Percentiles rank a stretch among this genome's conserved stretches.
Evolutionary conservation across 371 early-diverging fungal species (phyloP).

Genomic region (Mucor mucedo): DNA sequence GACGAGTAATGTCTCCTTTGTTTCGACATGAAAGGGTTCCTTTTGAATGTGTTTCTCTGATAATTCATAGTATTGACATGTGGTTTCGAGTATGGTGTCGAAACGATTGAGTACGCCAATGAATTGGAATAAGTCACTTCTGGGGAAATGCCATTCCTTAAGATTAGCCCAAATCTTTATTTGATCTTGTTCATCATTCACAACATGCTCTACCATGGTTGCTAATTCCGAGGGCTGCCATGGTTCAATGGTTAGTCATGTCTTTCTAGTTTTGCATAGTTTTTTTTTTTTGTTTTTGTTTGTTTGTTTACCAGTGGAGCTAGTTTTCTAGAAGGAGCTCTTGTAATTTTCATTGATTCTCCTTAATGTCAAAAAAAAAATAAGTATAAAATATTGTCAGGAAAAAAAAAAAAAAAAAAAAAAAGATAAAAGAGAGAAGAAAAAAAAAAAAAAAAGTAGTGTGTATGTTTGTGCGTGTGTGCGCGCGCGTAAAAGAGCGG

Average conservation of each 20-base stretch:
- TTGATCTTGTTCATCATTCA: constrained; percentile 57
- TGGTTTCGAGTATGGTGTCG: constrained; percentile 77
- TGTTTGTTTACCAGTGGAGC: constrained; percentile 17
- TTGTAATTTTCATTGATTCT: constrained; percentile 23
- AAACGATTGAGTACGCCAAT: constrained; percentile 93
- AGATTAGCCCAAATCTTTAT: constrained; percentile 55
- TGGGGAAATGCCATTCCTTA: constrained; percentile 77
- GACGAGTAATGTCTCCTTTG: constrained; percentile 65
- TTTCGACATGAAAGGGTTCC: constrained; percentile 54
- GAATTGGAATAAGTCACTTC: constrained; percentile 94
- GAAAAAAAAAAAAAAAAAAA: neutral
- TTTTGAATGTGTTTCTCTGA: constrained; percentile 55
- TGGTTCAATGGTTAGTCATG: too few species aligned
- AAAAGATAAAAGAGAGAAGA: neutral
- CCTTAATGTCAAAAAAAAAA: constrained; percentile 1
- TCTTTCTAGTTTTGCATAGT: neutral
- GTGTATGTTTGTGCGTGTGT: neutral
- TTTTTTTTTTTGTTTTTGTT: too few species aligned
- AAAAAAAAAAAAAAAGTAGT: constrained; percentile 9
- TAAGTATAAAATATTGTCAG: neutral
- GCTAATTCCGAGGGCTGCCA: constrained; percentile 53
- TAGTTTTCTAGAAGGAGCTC: constrained; percentile 17
- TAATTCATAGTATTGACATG: constrained; percentile 66
- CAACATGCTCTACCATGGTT: constrained; percentile 56
- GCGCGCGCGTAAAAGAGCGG: neutral